Base-by-base conservation (phyloP, 345 rosid species). In the Citrus maxima region DNA sequence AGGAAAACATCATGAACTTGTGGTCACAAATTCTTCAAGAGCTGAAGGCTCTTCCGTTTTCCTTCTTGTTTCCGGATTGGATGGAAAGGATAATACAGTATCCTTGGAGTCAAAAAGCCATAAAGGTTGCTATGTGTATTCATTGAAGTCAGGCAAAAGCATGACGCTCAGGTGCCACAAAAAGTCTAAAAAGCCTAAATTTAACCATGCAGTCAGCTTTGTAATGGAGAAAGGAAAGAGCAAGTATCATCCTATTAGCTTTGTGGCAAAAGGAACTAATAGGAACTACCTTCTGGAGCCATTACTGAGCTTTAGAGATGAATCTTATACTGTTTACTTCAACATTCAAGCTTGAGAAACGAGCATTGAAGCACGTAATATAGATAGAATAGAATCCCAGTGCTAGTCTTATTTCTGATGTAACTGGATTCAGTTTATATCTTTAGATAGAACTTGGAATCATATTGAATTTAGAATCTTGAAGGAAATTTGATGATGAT, bases 11-110 rank as follows among this genome's bases (percentile, higher is more conserved):
- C 25, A 51, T 54, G 56, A 60, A 77, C 86, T 93, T 58, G 84
- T 46, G 0, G 82, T 93, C 19, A 80, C 79, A 78, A 83, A 69
- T 68, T 80, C 88, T 42, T 79, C 84, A 4, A 32, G 32, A 2
- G 67, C 24, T 1, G 74, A 61, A n/a, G 85, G 25, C 25, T 79
- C 86, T 13, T 89, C 92, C 0, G 56, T 65, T 24, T 94, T 96
- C 76, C 88, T 58, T 4, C 22, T 94, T 76, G 89, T 90, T 10
- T 4, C 88, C 10, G 99, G 97, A 80, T 71, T 93, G 80, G 93
- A 93, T 72, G 93, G 95, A 67, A 83, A 84, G 38, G 28, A 72
- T 34, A 85, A 80, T 59, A 89, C 89, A 1, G 85, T 96, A 5
- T 94, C 98, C 0, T 51, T 94, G 78, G 91, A 75, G 76, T 87